Base-by-base conservation (phyloP, 345 rosid species). In the Cardamine resedifolia region DNA sequence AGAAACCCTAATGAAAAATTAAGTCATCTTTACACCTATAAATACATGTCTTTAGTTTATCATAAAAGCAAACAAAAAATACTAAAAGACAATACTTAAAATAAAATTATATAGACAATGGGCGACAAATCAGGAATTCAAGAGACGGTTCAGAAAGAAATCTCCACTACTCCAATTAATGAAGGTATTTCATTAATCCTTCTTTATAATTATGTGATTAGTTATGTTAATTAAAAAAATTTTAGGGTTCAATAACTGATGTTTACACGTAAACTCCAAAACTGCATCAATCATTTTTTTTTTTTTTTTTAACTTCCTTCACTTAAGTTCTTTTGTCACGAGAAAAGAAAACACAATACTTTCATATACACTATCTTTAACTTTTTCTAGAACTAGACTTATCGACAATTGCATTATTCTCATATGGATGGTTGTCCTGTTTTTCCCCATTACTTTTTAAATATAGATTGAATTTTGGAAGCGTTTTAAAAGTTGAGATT, bases 361-460 rank as follows among this genome's bases (percentile, higher is more conserved):
- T 59, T 47, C 58, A 33, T 12, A 24, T 10, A 60, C 18, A 51
- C 31, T 15, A 26, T 39, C 69, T 62, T 71, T 28, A 28, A 21
- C 68, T 14, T 72, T 72, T 21, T 21, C 21, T 44, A 64, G 49
- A 20, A 57, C 10, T 24, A 47, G 66, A 73, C 64, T 52, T 75
- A 53, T 53, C 70, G 70, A 75, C 64, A 24, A n/a, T 10, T 31
- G 6, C 69, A 75, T 51, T 11, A 75, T 75, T 75, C 79, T 50
- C 64, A 61, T 23, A 61, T 44, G 79, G 64, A 75, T 68, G 79
- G 79, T 75, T 62, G 27, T 75, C 70, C 26, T 61, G 56, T 60
- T 26, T 52, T 31, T 24, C 33, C 33, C 1, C 26, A 18, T 61
- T 33, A 61, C 44, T 68, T 75, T 45, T 31, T 6, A 0, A 10